These are phyloP conservation scores for Beta corolliflora DNA, from an alignment of 179 eudicot genomes.

Conservation along the genomic window DNA sequence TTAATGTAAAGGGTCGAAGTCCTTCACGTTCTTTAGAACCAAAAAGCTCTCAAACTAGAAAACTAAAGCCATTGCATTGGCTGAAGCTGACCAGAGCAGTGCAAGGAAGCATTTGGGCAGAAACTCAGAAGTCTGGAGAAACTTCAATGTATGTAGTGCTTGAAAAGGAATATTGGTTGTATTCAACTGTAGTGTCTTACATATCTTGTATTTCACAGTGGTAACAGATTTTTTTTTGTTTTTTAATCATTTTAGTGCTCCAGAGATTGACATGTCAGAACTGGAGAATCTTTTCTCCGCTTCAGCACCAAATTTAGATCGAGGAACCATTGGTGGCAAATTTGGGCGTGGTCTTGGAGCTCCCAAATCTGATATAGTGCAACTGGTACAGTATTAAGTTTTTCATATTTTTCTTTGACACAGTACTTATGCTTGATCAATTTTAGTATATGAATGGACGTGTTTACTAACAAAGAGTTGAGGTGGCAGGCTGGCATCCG, in stretches of 20 bases:
- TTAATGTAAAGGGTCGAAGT: conserved; percentile 41
- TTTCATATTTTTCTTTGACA: background rate
- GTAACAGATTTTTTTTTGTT: background rate
- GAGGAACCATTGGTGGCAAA: conserved; percentile 48
- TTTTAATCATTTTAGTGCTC: conserved; percentile 50
- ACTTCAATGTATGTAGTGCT: conserved; percentile 34
- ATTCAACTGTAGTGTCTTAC: background rate
- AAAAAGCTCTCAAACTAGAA: conserved; percentile 54
- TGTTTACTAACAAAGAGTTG: background rate
- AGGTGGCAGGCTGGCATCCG: background rate
- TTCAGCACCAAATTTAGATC: conserved; percentile 52
- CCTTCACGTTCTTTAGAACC: conserved; percentile 44
- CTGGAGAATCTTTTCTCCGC: conserved; percentile 84
- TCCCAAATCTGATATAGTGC: conserved; percentile 70
- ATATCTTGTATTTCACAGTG: background rate
- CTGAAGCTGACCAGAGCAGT: conserved; percentile 48
- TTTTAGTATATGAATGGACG: background rate
- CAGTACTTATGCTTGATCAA: background rate
- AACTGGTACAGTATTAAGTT: conserved; percentile 51
- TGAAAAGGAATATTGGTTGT: background rate
- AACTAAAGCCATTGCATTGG: conserved; percentile 51
- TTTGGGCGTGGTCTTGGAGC: conserved; percentile 44
- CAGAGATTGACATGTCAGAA: conserved; percentile 91
- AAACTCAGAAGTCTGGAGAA: conserved; percentile 39
- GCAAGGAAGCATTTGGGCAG: conserved; percentile 53